These are phyloP conservation scores for Trichophyton mentagrophytes DNA, from an alignment of 2,329 filamentous ascomycete species.

Conservation along the genomic window DNA sequence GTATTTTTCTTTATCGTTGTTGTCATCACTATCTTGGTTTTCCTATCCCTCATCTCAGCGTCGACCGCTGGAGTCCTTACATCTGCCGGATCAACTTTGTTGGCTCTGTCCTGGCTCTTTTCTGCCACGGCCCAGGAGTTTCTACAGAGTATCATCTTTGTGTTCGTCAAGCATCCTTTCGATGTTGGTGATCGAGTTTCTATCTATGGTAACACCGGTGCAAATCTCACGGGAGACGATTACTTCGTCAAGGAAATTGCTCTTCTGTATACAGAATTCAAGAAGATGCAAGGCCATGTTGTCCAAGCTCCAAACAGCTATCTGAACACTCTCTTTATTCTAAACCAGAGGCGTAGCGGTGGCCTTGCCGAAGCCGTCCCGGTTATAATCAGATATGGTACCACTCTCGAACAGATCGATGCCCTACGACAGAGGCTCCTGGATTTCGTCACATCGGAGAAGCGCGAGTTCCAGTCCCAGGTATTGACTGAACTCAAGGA, in stretches of 20 bases:
- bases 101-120: slow-evolving; percentile 86
- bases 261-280: slow-evolving; percentile 89
- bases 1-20: slow-evolving; percentile 79
- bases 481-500: slow-evolving; percentile 74
- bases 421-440: slow-evolving; percentile 65
- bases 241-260: slow-evolving; percentile 95
- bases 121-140: slow-evolving; percentile 90
- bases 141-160: slow-evolving; percentile 76
- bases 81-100: slow-evolving; percentile 72
- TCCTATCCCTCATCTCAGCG: slow-evolving; percentile 77
- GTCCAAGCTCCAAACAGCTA: slow-evolving; percentile 93
- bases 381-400: slow-evolving; percentile 78
- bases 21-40: slow-evolving; percentile 69
- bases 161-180: slow-evolving; percentile 90
- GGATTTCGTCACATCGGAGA: slow-evolving; percentile 71
- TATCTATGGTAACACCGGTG: slow-evolving; percentile 79
- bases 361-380: slow-evolving; percentile 75
- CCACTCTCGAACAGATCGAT: slow-evolving; percentile 69
- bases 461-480: slow-evolving; percentile 76
- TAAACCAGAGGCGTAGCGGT: slow-evolving; percentile 85
- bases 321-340: slow-evolving; percentile 82
- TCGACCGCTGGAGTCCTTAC: slow-evolving; percentile 86
- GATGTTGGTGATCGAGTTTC: slow-evolving; percentile 90
- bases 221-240: slow-evolving; percentile 67
- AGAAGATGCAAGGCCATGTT: slow-evolving; percentile 95